Base-by-base conservation (phyloP, 140 eudicot genomes). In the Flaveria floridana region DNA sequence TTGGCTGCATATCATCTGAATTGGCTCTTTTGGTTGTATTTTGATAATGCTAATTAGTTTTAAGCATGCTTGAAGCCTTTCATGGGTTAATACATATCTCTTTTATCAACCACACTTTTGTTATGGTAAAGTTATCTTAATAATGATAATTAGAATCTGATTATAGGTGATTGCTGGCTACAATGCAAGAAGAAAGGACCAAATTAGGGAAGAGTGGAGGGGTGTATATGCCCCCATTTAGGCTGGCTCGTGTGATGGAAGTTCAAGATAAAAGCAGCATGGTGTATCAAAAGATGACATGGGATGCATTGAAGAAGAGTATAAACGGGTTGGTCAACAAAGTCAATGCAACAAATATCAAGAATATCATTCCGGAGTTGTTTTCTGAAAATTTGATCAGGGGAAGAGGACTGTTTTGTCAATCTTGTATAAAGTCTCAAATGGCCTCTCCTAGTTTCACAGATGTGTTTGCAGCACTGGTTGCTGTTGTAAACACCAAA, bases 391-490 rank as follows among this genome's bases (percentile, higher is more conserved):
- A 95, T 80, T 52, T 95, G 65, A 91, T 95, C 18, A 71, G 99
- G 48, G 99, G 99, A 51, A 81, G 95, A 65, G 97, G 99, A 23
- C 64, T 95, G 15, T 95, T 91, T 30, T 76, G 83, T 95, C 99
- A 1, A 30, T 30, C 37, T 30, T 88, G 96, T 80, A 87, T 95
- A 89, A 95, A 95, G 88, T 88, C 97, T 2, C 99, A 95, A 95
- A 86, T 91, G 97, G 97, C 99, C 3, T 95, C 96, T 67, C 97
- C 99, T 5, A 91, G 90, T 10, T 95, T 95, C 72, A 91, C 99
- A 2, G 96, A 88, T 28, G 97, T 95, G 0, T 91, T 95, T 89
- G 97, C 99, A 46, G 96, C 99, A 3, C 72, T 95, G 37, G 96
- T 89, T 84, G 92, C 95, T 70, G 96, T 95, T 57, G 99, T 89